Evolutionary conservation across 2,329 filamentous ascomycete species (phyloP).

Genomic region (Aspergillaceae sp.): DNA sequence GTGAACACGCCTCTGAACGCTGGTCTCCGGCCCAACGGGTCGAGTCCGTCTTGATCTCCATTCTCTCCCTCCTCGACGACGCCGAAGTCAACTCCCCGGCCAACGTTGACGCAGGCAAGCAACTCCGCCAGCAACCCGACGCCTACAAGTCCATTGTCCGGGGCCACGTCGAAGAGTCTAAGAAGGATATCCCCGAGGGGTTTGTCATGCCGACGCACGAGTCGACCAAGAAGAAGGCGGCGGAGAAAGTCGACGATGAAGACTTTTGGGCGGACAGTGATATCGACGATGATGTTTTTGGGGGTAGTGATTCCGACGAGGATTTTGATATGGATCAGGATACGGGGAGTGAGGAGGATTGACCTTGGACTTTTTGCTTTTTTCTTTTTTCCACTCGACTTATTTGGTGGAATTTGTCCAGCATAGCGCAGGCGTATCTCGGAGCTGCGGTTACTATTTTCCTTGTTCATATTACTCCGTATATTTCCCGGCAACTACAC

Average conservation of each 20-base stretch:
- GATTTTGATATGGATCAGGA: constrained; percentile 38
- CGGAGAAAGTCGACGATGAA: constrained; percentile 58
- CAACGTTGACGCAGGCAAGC: constrained; percentile 85
- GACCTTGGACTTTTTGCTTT: constrained; percentile 1
- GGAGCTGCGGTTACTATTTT: neutral
- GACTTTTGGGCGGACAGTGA: constrained; percentile 76
- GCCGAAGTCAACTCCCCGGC: constrained; percentile 89
- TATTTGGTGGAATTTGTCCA: neutral
- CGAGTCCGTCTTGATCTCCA: constrained; percentile 87
- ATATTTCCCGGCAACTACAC: too few relatives aligned
- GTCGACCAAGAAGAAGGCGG: constrained; percentile 51
- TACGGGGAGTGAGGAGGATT: constrained; percentile 52
- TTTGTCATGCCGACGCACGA: constrained; percentile 74
- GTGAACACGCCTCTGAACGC: constrained; percentile 79
- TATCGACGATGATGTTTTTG: constrained; percentile 64
- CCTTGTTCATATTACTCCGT: too few relatives aligned
- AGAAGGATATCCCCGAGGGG: constrained; percentile 67
- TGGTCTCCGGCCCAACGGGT: constrained; percentile 93
- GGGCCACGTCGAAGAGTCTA: constrained; percentile 63
- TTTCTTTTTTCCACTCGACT: neutral
- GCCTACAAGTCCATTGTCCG: constrained; percentile 63
- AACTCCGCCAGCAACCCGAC: constrained; percentile 65
- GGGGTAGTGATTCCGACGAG: constrained; percentile 56
- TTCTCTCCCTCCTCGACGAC: constrained; percentile 84
- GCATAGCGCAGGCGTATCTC: constrained; percentile 10